phyloP scores from a whole-genome alignment of 1,139 yeast genomes.

The Yamadazyma aaseri region DNA sequence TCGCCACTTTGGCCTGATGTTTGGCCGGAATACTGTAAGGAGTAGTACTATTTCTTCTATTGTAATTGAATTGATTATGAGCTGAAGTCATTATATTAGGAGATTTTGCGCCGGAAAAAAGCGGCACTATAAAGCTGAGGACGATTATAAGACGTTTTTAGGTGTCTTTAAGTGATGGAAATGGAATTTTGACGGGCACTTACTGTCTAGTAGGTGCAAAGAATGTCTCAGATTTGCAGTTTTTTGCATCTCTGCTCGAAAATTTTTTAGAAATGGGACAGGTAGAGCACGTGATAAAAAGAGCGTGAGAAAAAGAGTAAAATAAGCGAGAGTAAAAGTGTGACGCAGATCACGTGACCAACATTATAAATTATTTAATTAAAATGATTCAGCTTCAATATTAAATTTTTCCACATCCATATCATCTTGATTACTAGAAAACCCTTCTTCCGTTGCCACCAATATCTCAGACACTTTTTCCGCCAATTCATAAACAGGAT shows the following conservation, averaged over 20 bases:
- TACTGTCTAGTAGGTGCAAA: too few relatives aligned
- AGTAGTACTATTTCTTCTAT: slow-evolving; percentile 30
- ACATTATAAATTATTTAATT: too few relatives aligned
- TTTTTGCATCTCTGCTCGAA: slow-evolving; percentile 1
- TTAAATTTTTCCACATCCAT: slow-evolving; percentile 8
- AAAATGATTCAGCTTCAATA: slow-evolving; percentile 17
- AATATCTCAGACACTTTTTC: slow-evolving; percentile 9
- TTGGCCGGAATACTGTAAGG: slow-evolving; percentile 39
- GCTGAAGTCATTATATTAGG: slow-evolving; percentile 24
- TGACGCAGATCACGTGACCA: too few relatives aligned
- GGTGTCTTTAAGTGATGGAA: too few relatives aligned
- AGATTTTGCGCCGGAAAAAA: too few relatives aligned
- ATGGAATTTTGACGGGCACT: too few relatives aligned
- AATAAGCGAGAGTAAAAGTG: too few relatives aligned
- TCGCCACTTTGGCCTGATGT: slow-evolving; percentile 14
- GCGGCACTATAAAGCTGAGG: too few relatives aligned
- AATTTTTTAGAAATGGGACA: too few relatives aligned
- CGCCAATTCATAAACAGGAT: slow-evolving; percentile 8
- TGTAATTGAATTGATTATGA: slow-evolving; percentile 30
- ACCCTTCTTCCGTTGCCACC: slow-evolving; percentile 11
- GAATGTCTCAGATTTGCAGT: slow-evolving; percentile 1
- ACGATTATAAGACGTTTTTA: too few relatives aligned
- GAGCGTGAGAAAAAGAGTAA: too few relatives aligned
- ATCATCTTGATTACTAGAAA: slow-evolving; percentile 6
- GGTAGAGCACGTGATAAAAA: too few relatives aligned